phyloP scores from a whole-genome alignment of 148 eudicot genomes.

The Diospyros lotus region DNA sequence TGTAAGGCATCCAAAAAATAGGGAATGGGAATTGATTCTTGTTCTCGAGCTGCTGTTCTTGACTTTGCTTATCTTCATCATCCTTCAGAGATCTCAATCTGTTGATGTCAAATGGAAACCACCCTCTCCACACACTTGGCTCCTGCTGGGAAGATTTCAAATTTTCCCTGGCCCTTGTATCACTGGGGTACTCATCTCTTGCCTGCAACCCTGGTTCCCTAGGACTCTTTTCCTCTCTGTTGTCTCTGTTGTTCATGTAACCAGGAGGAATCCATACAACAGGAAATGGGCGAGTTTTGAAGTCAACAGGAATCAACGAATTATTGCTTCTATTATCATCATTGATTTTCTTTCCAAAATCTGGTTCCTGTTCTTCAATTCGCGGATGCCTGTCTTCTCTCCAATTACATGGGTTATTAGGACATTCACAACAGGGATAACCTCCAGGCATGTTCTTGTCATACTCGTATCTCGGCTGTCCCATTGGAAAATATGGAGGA shows the following conservation, averaged over 20 bases:
- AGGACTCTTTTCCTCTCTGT: slow-evolving; percentile 17
- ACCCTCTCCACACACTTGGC: slow-evolving; percentile 24
- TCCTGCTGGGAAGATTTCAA: slow-evolving; percentile 15
- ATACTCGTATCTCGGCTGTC: slow-evolving; percentile 44
- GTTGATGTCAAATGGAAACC: slow-evolving; percentile 39
- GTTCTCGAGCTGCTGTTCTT: slow-evolving; percentile 20
- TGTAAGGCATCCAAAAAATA: slow-evolving; percentile 53
- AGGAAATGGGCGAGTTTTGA: slow-evolving; percentile 27
- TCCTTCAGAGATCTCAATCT: slow-evolving; percentile 23
- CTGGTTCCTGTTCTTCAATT: slow-evolving; percentile 52
- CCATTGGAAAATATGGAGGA: slow-evolving; percentile 45
- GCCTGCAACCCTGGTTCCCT: slow-evolving; percentile 11
- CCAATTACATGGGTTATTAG: slow-evolving; percentile 25
- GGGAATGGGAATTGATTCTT: slow-evolving; percentile 35
- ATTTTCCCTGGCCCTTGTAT: slow-evolving; percentile 9
- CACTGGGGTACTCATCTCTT: slow-evolving; percentile 6
- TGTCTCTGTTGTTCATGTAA: slow-evolving; percentile 21
- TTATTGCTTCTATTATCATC: slow-evolving; percentile 11
- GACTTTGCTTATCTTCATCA: slow-evolving; percentile 24
- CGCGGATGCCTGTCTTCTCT: slow-evolving; percentile 36
- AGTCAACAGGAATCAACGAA: slow-evolving; percentile 34
- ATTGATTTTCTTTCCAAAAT: slow-evolving; percentile 20
- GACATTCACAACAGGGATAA: slow-evolving; percentile 60
- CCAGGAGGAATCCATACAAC: slow-evolving; percentile 51
- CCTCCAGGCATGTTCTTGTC: slow-evolving; percentile 32